Base-by-base conservation (phyloP, 2,329 filamentous ascomycete genomes). In the Didymella keratinophila region DNA sequence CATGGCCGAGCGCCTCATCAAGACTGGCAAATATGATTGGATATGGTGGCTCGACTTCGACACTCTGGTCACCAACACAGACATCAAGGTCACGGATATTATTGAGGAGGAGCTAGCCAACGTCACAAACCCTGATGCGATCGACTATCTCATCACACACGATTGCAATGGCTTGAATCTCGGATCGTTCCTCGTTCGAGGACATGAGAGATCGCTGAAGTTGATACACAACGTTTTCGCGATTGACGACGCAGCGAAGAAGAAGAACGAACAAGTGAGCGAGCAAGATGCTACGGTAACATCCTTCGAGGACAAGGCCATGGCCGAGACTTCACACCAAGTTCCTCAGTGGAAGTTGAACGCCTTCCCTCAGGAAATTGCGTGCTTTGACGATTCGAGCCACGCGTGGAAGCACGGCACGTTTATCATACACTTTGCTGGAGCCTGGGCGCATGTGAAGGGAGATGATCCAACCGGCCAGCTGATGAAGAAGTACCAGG, bases 31-130 rank as follows among this genome's bases (percentile, higher is more conserved):
- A 56, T 74, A 75, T 56, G 75, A 79, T 53, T 80, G 78, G 78
- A 70, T 80, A 20, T 80, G 78, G 78, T 79, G 76, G 76, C 61
- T 79, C 10, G 77, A 79, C 60, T 78, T 77, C 42, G 77, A 79
- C 59, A 78, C 76, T 0, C 63, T 79, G 16, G 72, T 79, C 60
- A 79, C 75, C 14, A 78, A 79, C 50, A 77, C 75, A 16, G 64
- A 69, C 4, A 72, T 75, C 56, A 71, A 69, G 42, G 44, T 79
- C 25, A 64, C 69, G 9, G 69, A 77, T 44, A 70, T 80, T 46
- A 74, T 80, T 39, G 57, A 70, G 11, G 71, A 77, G 16, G 68
- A 67, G 12, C 62, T 79, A 12, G 58, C 52, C 8, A 74, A 75
- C 16, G 65, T 61, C 2, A 69, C 72, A 2, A 60, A 69, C 27